Percentiles rank a stretch among this genome's conserved stretches.
These are phyloP conservation scores for Aegilops tauschii DNA, from an alignment of 176 grass and related monocot genomes.

Conservation along the genomic window DNA sequence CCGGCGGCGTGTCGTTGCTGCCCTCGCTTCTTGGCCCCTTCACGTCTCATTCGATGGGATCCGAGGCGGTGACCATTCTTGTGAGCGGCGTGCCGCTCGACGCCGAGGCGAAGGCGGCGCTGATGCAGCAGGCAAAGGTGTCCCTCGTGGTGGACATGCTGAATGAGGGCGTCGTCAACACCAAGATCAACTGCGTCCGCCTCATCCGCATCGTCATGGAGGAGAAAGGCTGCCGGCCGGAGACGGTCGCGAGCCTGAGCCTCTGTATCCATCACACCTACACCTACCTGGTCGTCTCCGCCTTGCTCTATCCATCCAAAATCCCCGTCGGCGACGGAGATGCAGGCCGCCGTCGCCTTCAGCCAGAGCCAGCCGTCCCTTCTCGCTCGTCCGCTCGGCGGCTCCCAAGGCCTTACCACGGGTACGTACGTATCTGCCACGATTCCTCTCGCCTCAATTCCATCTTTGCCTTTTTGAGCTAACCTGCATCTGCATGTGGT, in stretches of 20 bases:
- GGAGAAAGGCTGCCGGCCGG: constrained; percentile 79
- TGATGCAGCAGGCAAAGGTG: constrained; percentile 90
- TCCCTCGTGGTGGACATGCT: constrained; percentile 90
- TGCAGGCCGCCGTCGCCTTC: no score
- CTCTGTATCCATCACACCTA: constrained; percentile 2
- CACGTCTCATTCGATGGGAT: constrained; percentile 82
- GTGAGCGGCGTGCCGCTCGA: constrained; percentile 62
- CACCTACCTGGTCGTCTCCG: no score
- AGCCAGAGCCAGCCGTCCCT: no score
- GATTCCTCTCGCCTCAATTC: no score
- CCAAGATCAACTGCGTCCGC: constrained; percentile 81
- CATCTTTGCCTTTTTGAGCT: no score
- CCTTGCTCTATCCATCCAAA: no score
- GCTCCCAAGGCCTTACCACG: no score
- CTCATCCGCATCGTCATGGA: constrained; percentile 81
- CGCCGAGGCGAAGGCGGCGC: constrained; percentile 52
- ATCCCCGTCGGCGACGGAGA: no score
- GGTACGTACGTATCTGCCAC: no score
- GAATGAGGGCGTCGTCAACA: constrained; percentile 77
- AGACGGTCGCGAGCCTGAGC: constrained; percentile 84
- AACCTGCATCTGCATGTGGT: no score
- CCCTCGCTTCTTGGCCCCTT: constrained; percentile 81
- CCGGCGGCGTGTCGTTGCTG: constrained; percentile 52
- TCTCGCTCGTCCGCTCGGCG: no score
- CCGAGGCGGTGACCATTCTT: constrained; percentile 83